Conservation (phyloP, 805 yeast genomes). For the Nakazawaea wyomingensis region DNA sequence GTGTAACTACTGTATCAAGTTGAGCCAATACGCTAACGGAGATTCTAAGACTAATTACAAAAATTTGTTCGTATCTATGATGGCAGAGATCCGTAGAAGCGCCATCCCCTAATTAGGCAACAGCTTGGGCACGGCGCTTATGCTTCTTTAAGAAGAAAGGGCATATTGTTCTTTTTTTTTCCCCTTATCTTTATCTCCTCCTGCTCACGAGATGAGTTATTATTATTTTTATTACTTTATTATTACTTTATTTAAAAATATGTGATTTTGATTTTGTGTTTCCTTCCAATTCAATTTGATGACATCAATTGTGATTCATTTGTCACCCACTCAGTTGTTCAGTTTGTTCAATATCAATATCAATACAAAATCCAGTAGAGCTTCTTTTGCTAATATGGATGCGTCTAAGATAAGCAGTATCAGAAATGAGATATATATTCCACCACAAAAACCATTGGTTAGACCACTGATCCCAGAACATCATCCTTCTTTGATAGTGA, state of each 20-base stretch:
- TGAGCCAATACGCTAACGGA: slow-evolving; percentile 8
- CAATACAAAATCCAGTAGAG: background rate
- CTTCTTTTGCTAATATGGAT: slow-evolving; percentile 25
- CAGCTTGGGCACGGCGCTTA: background rate
- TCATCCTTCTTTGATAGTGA: slow-evolving; percentile 30
- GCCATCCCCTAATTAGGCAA: background rate
- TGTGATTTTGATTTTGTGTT: background rate
- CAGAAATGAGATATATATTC: slow-evolving; percentile 29
- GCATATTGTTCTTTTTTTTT: background rate
- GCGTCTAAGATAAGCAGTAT: slow-evolving; percentile 24
- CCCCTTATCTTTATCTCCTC: background rate
- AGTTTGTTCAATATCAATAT: too few relatives aligned
- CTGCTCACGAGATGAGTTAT: slow-evolving; percentile 1
- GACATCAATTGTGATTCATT: too few relatives aligned
- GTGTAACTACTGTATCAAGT: slow-evolving; percentile 13
- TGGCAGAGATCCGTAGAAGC: background rate
- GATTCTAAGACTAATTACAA: slow-evolving; percentile 7
- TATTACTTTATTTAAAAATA: background rate
- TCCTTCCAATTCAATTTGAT: background rate
- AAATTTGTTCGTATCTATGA: slow-evolving; percentile 9
- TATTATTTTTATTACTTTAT: too few relatives aligned
- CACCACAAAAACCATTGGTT: slow-evolving; percentile 17
- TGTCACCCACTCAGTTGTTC: too few relatives aligned
- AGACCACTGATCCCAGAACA: slow-evolving; percentile 25
- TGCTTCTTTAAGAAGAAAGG: background rate